A percentile compares a stretch with the other conserved stretches of the same genome.
Conservation (phyloP, 345 rosid species). For the Mercurialis annua region DNA sequence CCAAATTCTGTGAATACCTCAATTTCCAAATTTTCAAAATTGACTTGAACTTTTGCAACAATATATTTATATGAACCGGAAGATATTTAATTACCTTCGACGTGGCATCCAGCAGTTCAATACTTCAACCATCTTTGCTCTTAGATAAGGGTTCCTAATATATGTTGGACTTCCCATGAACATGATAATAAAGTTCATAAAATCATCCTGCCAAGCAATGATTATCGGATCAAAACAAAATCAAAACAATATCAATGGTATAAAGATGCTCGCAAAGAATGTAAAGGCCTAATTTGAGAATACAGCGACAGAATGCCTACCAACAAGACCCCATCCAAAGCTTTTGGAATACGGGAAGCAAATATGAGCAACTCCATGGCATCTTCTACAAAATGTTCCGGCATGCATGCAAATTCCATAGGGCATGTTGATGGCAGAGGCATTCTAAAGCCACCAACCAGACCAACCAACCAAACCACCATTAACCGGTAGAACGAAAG, state of each 20-base stretch:
- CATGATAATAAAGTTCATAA: constrained; percentile 97
- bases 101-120: constrained; percentile 99
- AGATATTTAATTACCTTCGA: constrained; percentile 48
- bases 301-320: constrained; percentile 38
- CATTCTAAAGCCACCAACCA: constrained; percentile 96
- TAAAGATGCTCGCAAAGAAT: background rate
- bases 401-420: constrained; percentile 91
- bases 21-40: constrained; percentile 2
- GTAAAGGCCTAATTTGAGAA: constrained; percentile 4
- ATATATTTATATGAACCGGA: constrained; percentile 4
- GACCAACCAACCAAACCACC: constrained; percentile 82
- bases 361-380: constrained; percentile 91
- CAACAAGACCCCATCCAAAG: constrained; percentile 77
- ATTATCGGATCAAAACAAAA: constrained; percentile 8
- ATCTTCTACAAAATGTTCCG: constrained; percentile 99
- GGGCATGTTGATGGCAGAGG: constrained; percentile 82
- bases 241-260: background rate
- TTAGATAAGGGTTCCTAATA: constrained; percentile 88
- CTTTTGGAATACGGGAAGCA: constrained; percentile 90
- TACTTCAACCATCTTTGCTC: constrained; percentile 99
- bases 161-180: constrained; percentile 91
- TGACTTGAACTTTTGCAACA: background rate
- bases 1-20: constrained; percentile 5
- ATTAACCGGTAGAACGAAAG: constrained; percentile 83
- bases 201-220: constrained; percentile 73